Conservation (phyloP, 148 eudicot species). For the Rhododendron ovatum region DNA sequence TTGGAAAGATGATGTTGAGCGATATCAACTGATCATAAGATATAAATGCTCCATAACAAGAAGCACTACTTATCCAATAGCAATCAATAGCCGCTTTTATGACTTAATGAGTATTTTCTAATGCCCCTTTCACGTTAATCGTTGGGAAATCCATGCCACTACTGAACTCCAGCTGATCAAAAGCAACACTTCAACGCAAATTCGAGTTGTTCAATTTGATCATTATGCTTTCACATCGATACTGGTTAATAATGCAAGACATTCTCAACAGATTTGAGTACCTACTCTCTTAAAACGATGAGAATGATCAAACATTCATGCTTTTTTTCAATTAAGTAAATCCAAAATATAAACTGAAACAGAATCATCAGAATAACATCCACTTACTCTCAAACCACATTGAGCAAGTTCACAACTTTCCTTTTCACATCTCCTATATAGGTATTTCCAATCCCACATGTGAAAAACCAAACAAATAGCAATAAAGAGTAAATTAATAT, state of each 20-base stretch:
- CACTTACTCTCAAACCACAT: neutral
- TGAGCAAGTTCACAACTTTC: neutral
- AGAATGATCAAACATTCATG: too few relatives aligned
- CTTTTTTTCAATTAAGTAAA: neutral
- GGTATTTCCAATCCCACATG: neutral
- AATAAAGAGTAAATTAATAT: neutral
- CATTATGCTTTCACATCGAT: neutral
- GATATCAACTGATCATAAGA: neutral
- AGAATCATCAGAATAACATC: neutral
- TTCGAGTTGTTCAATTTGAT: neutral
- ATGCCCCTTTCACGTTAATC: neutral
- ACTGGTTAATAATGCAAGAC: too few relatives aligned
- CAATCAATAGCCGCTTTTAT: neutral
- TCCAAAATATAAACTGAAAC: neutral
- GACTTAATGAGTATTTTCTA: neutral
- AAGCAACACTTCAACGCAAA: neutral
- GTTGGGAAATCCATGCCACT: neutral
- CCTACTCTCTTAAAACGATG: neutral
- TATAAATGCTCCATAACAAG: neutral
- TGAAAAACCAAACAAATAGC: neutral
- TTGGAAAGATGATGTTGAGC: neutral
- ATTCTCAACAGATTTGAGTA: neutral
- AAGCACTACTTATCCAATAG: neutral
- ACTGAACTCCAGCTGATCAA: neutral
- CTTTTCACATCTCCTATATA: neutral